phyloP scores from a whole-genome alignment of 345 rosid genomes.

The Triadica sebifera region DNA sequence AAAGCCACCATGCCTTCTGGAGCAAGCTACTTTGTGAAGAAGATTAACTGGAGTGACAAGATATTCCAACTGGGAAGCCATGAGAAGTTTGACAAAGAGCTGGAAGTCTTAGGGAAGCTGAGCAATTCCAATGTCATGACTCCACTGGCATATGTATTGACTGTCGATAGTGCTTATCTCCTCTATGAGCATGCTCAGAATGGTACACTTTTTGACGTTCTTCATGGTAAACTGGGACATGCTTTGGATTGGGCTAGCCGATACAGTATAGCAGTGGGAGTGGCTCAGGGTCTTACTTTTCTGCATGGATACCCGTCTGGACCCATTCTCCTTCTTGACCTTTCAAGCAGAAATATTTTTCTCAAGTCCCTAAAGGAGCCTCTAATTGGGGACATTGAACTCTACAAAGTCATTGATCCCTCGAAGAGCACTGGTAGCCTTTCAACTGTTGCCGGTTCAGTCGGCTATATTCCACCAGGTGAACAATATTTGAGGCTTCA shows the following conservation, averaged over 20 bases:
- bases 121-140: conserved; percentile 77
- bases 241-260: conserved; percentile 82
- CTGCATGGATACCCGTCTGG: conserved; percentile 62
- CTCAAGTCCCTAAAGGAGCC: conserved; percentile 83
- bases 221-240: conserved; percentile 48
- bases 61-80: conserved; percentile 64
- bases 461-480: conserved; percentile 91
- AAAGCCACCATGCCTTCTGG: conserved; percentile 77
- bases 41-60: conserved; percentile 77
- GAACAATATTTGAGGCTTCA: conserved; percentile 9
- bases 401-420: conserved; percentile 78
- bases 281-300: conserved; percentile 82
- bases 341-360: conserved; percentile 68
- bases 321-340: conserved; percentile 74
- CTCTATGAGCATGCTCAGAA: conserved; percentile 61
- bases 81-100: conserved; percentile 59
- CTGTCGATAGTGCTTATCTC: conserved; percentile 63
- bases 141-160: conserved; percentile 76
- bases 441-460: conserved; percentile 81
- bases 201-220: conserved; percentile 57
- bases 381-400: conserved; percentile 77
- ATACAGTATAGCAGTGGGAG: conserved; percentile 75
- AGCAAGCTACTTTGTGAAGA: conserved; percentile 62
- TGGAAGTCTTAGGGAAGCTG: conserved; percentile 69
- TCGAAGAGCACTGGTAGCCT: conserved; percentile 83